phyloP scores from a whole-genome alignment of 208 protist genomes.

The Crithidia bombi region DNA sequence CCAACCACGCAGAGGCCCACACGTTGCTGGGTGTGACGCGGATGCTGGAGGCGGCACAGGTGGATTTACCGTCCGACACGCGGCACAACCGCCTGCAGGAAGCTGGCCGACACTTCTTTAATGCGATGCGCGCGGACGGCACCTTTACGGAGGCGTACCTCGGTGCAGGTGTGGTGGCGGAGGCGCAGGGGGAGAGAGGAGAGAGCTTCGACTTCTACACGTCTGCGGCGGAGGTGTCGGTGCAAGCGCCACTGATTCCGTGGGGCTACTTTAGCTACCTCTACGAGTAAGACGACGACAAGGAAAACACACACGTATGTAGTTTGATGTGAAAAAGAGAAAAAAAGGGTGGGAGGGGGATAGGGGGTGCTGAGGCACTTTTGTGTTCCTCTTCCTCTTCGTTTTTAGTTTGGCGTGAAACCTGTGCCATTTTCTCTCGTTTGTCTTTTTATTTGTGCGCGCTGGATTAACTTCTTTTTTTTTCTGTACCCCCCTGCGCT shows the following conservation, averaged over 20 bases:
- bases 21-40: conserved; percentile 52
- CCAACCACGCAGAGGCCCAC: conserved; percentile 60
- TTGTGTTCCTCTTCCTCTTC: too few relatives aligned
- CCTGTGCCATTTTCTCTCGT: too few relatives aligned
- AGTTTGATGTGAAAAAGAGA: not conserved
- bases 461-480: too few relatives aligned
- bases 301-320: too few relatives aligned
- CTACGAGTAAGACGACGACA: conserved; percentile 39
- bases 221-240: conserved; percentile 60
- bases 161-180: conserved; percentile 62
- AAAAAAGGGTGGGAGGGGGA: too few relatives aligned
- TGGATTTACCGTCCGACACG: conserved; percentile 34
- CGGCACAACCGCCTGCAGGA: conserved; percentile 49
- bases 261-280: conserved; percentile 69
- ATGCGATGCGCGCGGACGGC: conserved; percentile 45
- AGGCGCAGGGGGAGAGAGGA: conserved; percentile 61
- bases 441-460: too few relatives aligned
- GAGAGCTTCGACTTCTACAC: conserved; percentile 65
- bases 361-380: too few relatives aligned
- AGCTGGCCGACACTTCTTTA: conserved; percentile 58
- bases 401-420: too few relatives aligned
- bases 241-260: conserved; percentile 58
- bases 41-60: conserved; percentile 55
- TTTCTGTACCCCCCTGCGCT: too few relatives aligned
- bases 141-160: conserved; percentile 47